Conservation (phyloP, 495 filamentous ascomycete species). For the Hypoxylon fragiforme region DNA sequence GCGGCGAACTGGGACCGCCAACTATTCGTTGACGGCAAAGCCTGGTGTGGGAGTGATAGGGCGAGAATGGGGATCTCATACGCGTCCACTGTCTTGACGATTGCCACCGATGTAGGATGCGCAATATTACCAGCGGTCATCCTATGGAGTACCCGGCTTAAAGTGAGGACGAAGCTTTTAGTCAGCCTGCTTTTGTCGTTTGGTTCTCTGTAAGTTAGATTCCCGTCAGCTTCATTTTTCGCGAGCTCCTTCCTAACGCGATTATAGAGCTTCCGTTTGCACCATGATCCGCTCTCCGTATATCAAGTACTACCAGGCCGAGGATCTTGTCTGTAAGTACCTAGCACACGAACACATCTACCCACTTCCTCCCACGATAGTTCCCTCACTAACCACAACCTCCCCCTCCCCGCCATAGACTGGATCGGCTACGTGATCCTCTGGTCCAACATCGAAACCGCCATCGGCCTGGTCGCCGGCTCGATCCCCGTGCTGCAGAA, state of each 20-base stretch:
- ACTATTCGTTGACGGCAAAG: conserved; percentile 2
- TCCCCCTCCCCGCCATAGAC: not conserved
- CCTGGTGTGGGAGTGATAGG: not conserved
- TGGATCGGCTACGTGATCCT: conserved; percentile 8
- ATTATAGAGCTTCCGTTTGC: conserved; percentile 21
- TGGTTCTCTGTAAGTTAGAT: conserved; percentile 23
- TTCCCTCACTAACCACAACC: not conserved
- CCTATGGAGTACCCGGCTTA: conserved; percentile 25
- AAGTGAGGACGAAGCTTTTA: conserved; percentile 13
- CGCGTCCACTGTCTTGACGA: conserved; percentile 4
- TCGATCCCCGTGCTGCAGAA: conserved; percentile 22
- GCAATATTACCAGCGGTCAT: conserved; percentile 23
- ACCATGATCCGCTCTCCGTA: conserved; percentile 25
- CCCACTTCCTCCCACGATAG: too few relatives aligned
- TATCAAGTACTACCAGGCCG: conserved; percentile 1
- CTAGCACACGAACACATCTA: not conserved
- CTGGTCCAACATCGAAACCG: conserved; percentile 27
- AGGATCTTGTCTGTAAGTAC: conserved; percentile 17
- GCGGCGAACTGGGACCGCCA: conserved; percentile 16
- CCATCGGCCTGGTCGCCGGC: conserved; percentile 25
- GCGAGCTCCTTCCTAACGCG: too few relatives aligned
- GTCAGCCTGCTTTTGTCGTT: conserved; percentile 22
- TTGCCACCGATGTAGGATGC: conserved; percentile 22
- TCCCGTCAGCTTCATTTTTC: too few relatives aligned
- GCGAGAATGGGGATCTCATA: conserved; percentile 6